Base-by-base conservation (phyloP, 140 eudicot genomes). In the Stevia rebaudiana region DNA sequence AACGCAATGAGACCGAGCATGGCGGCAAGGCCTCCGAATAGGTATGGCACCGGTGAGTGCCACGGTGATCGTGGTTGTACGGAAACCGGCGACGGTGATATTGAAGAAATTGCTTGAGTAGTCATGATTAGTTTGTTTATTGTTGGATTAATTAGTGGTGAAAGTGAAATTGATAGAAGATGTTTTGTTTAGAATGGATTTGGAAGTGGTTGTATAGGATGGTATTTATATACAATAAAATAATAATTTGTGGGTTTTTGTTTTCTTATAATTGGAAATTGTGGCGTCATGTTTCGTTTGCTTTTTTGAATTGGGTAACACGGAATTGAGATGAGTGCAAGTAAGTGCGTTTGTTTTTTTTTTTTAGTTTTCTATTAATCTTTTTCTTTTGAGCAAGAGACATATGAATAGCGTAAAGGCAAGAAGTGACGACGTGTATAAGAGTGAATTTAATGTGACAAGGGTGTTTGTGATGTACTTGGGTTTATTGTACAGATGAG, bases 11-110 rank as follows among this genome's bases (percentile, higher is more conserved):
- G 85, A 15, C 86, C 88, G 19, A 85, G 42, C 88, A 85, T 85
- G 51, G 85, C 88, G 0, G 88, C 94, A 39, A 85, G 64, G 21
- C 88, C 94, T 0, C 86, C 94, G 43, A 85, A 85, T 9, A 85
- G 75, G 77, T 85, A 85, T 3, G 94, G 94, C 5, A 85, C 82
- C 11, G 88, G 94, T 1, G 94, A 85, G 79, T 81, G 88, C 94
- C 94, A 81, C n/a, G 85, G 85, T 9, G 94, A 85, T 49, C 83
- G 60, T 23, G 52, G 82, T 40, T 58, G 82, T 46, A 57, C 19
- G 36, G 65, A 2, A 21, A 65, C 68, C 44, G 73, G 21, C 5
- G 65, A 23, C 0, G 81, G 77, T 8, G 74, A 44, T 52, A 58
- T 23, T n/a, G 46, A 12, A 40, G 74, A 66, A 44, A 46, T 11